These are phyloP conservation scores for Stylosanthes scabra DNA, from an alignment of 331 rosid species.

Conservation along the genomic window DNA sequence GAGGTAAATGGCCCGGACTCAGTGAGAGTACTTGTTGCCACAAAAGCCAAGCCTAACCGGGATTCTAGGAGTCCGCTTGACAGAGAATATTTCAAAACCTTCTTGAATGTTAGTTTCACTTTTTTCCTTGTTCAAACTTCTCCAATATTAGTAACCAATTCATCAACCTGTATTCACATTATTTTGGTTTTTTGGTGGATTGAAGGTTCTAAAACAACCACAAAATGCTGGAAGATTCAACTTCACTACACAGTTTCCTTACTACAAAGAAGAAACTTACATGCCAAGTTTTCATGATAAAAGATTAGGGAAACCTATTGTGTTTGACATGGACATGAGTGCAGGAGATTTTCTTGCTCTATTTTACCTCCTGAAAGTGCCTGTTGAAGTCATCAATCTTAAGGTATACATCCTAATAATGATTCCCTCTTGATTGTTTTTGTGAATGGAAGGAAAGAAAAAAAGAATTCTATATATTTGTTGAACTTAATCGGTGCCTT, in stretches of 20 bases:
- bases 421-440: background rate
- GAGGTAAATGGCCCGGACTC: constrained; percentile 70
- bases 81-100: constrained; percentile 69
- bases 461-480: no score
- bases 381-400: constrained; percentile 75
- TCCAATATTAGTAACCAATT: background rate
- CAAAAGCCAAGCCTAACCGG: constrained; percentile 75
- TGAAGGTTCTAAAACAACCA: constrained; percentile 70
- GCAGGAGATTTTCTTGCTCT: constrained; percentile 91
- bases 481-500: background rate
- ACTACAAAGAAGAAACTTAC: constrained; percentile 66
- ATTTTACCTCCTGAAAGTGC: constrained; percentile 84
- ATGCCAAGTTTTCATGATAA: constrained; percentile 61
- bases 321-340: constrained; percentile 98
- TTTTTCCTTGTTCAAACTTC: background rate
- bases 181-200: background rate
- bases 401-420: constrained; percentile 54
- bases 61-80: constrained; percentile 61
- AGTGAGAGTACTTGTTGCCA: constrained; percentile 87
- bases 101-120: constrained; percentile 64
- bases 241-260: constrained; percentile 82
- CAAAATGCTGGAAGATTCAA: constrained; percentile 74
- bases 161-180: no score
- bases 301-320: constrained; percentile 70
- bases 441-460: no score